Percentiles rank a stretch among this genome's conserved stretches.
Conservation (phyloP, 331 rosid species). For the Saraca asoca region DNA sequence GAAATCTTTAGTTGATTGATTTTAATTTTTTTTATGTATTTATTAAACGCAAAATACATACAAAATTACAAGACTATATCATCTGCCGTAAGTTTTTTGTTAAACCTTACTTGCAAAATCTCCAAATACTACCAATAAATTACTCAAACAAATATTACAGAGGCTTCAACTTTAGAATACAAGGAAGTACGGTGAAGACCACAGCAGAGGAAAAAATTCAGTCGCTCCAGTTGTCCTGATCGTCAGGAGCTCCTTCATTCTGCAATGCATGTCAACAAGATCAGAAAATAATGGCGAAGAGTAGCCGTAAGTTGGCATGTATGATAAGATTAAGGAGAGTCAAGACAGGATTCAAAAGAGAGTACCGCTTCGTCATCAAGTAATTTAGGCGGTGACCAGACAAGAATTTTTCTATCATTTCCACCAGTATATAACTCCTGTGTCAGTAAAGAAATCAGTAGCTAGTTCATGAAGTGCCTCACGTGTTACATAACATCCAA, state of each 20-base stretch:
- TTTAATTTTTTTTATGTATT: no score
- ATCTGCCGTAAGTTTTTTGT: no score
- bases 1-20: no score
- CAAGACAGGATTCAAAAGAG: constrained; percentile 21
- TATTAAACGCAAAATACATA: no score
- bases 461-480: constrained; percentile 1
- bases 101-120: no score
- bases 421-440: constrained; percentile 96
- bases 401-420: constrained; percentile 86
- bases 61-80: no score
- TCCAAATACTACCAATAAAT: no score
- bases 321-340: no score
- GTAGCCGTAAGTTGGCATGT: background rate
- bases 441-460: constrained; percentile 20
- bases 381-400: constrained; percentile 75
- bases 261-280: constrained; percentile 50
- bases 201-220: constrained; percentile 35
- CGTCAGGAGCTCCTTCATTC: constrained; percentile 57
- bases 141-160: no score
- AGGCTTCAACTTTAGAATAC: no score
- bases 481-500: constrained; percentile 5
- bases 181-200: background rate
- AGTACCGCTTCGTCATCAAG: constrained; percentile 55
- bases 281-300: constrained; percentile 32
- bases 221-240: constrained; percentile 86